phyloP scores from a whole-genome alignment of 352 stramenopile species.

The Pythium monospermum region DNA sequence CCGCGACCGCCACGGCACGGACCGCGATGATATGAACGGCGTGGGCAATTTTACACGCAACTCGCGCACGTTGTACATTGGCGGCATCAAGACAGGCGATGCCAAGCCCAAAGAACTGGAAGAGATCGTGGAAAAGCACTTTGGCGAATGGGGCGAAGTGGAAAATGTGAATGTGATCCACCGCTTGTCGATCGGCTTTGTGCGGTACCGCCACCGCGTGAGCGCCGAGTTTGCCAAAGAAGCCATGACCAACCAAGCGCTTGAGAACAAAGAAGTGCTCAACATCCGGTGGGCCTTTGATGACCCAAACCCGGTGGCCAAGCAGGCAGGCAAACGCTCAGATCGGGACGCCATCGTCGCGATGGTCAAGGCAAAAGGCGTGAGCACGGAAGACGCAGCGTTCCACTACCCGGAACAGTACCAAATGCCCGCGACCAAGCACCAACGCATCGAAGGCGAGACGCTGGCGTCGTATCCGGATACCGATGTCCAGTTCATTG shows the following conservation, averaged over 20 bases:
- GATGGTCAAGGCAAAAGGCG: constrained; percentile 70
- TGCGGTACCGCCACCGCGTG: constrained; percentile 77
- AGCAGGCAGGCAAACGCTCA: constrained; percentile 77
- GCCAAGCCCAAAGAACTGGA: constrained; percentile 54
- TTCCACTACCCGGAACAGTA: constrained; percentile 81
- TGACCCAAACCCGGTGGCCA: constrained; percentile 91
- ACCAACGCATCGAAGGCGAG: constrained; percentile 57
- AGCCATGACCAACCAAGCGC: constrained; percentile 88
- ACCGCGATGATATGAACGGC: constrained; percentile 92
- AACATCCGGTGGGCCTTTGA: constrained; percentile 92
- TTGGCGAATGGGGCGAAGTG: constrained; percentile 92
- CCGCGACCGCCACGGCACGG: constrained; percentile 83
- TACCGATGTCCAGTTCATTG: constrained; percentile 66
- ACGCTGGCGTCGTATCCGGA: constrained; percentile 67
- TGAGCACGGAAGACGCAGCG: constrained; percentile 50
- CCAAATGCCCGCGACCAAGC: constrained; percentile 64
- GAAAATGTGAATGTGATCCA: constrained; percentile 93
- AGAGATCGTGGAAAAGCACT: constrained; percentile 76
- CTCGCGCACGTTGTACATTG: constrained; percentile 90
- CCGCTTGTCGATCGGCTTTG: constrained; percentile 89
- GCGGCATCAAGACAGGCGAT: constrained; percentile 61
- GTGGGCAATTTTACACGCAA: constrained; percentile 90
- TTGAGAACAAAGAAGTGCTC: constrained; percentile 87
- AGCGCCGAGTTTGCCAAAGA: constrained; percentile 84
- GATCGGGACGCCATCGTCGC: constrained; percentile 88